Evolutionary conservation across 2,329 filamentous ascomycete genomes (phyloP), one percentile per base, ranked within the genome.

Genomic region (Bipolaris bicolor): DNA sequence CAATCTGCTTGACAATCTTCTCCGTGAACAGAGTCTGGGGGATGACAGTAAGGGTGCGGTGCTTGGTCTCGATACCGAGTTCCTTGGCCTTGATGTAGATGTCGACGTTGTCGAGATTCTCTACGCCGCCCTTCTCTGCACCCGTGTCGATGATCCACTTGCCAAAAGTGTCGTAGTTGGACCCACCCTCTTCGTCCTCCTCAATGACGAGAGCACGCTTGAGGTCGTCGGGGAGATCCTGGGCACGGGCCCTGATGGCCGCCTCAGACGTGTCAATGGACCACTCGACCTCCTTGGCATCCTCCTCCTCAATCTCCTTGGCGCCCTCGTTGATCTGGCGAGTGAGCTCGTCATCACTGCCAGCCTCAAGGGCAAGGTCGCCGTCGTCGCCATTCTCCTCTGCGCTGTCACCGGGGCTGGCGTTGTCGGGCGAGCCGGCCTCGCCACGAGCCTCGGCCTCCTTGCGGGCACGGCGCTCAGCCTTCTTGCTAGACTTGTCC

Each of bases 11-110:
- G 75, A 89, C 83, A 64, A 98, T 93, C 77, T 91, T 90, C 73
- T 96, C 89, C 76, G 96, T 88, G 77, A 99, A 99, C 68, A 99
- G 84, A 65, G 91, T 94, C 83, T 97, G 92, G 47, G 93, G 91
- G 43, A 99, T 88, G 57, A 99, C 93, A 55, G 93, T 86, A 54
- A 97, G 84, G 47, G 93, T 97, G 80, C 90, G 92, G 83, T 97
- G 91, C 87, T 98, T 99, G 80, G 80, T 79, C 81, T 97, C 94
- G 64, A 99, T 95, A 69, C 93, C 93, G 55, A 98, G 84, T 70
- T 98, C 95, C 82, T 96, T 95, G 64, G 94, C 94, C 85, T 99
- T 98, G 80, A 96, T 82, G 79, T 96, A 98, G 76, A 99, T 91
- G 37, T 93, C 89, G 65, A 98, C 85, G 72, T 96, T 93, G 73